These are phyloP conservation scores for Saccharomycopsis sp. DNA, from an alignment of 805 yeast species.

Conservation along the genomic window DNA sequence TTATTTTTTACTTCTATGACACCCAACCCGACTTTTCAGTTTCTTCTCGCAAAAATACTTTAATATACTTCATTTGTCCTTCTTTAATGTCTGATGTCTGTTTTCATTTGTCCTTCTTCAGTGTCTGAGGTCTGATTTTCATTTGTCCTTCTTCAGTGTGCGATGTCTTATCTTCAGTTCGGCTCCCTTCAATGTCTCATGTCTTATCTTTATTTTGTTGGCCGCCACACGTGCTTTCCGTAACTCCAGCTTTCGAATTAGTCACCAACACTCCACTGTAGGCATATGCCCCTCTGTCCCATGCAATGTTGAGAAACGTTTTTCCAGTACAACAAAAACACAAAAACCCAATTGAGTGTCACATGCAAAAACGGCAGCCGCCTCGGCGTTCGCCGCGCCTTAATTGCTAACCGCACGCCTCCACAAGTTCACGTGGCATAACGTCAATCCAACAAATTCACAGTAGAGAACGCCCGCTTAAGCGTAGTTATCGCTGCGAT, in stretches of 20 bases:
- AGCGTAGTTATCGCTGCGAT: neutral
- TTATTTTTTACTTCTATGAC: too few species aligned
- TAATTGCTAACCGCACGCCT: neutral
- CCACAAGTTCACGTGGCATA: neutral
- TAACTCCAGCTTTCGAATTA: too few species aligned
- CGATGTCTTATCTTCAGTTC: too few species aligned
- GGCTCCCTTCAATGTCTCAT: too few species aligned
- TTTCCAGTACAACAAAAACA: neutral
- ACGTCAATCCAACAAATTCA: constrained; percentile 1
- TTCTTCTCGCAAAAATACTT: too few species aligned
- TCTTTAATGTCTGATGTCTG: neutral
- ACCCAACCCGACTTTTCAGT: too few species aligned
- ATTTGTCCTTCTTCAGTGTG: too few species aligned
- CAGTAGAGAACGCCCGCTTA: neutral
- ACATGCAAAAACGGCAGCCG: neutral
- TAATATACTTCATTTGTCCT: neutral
- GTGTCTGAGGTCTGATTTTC: too few species aligned
- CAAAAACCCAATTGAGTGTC: neutral
- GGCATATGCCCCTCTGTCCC: too few species aligned
- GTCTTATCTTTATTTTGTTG: too few species aligned
- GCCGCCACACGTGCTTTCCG: too few species aligned
- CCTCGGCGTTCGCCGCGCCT: neutral
- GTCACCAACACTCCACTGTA: too few species aligned
- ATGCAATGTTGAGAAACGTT: neutral
- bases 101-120: neutral